Evolutionary conservation across 176 grass and related monocot species (phyloP).

Genomic region (Musa acuminata): DNA sequence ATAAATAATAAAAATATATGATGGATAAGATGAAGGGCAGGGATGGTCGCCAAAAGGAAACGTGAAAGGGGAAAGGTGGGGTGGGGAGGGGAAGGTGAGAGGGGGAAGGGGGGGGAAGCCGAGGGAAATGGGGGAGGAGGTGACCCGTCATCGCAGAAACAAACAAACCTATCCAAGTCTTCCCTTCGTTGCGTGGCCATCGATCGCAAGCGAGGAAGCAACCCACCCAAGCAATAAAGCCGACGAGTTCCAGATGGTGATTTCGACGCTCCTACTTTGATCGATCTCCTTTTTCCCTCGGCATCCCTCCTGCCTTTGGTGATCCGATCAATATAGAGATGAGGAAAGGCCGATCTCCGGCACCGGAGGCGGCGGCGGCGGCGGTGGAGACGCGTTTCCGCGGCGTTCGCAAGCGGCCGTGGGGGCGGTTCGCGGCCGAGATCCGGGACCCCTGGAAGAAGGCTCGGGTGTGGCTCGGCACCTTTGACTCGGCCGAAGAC

Average conservation of each 20-base stretch:
- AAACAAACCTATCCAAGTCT: background rate
- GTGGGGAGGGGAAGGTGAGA: background rate
- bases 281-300: background rate
- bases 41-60: background rate
- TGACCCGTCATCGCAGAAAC: background rate
- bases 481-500: slow-evolving; percentile 3
- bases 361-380: slow-evolving; percentile 2
- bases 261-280: background rate
- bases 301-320: background rate
- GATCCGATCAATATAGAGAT: background rate
- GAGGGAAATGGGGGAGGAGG: background rate
- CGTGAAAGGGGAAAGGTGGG: background rate
- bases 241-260: background rate
- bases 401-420: slow-evolving; percentile 79
- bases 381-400: slow-evolving; percentile 50
- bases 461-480: slow-evolving; percentile 41
- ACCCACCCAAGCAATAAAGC: background rate
- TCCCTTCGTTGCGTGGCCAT: background rate
- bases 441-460: slow-evolving; percentile 73
- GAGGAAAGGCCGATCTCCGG: background rate
- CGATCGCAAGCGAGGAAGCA: background rate
- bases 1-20: no score
- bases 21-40: no score
- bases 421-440: slow-evolving; percentile 86
- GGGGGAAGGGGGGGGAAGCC: background rate